These are phyloP conservation scores for Alternaria arbusti DNA, from an alignment of 2,329 filamentous ascomycete genomes.

Conservation along the genomic window DNA sequence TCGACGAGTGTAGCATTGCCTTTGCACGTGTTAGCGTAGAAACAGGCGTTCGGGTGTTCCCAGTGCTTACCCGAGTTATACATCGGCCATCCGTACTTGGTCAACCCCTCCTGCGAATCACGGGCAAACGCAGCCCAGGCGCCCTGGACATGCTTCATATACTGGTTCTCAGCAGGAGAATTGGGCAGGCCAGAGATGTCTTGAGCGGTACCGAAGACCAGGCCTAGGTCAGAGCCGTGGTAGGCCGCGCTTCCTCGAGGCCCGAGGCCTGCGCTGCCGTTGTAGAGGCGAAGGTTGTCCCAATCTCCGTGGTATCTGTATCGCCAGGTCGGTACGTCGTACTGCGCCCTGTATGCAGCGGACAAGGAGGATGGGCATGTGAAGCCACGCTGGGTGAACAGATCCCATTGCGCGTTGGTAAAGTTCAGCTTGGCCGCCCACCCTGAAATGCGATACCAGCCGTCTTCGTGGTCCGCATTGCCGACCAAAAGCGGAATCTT, in stretches of 20 bases:
- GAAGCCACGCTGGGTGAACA: conserved; percentile 32
- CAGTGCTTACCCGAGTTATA: conserved; percentile 22
- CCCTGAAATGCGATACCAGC: conserved; percentile 37
- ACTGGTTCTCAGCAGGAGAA: conserved; percentile 35
- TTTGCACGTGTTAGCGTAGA: background rate
- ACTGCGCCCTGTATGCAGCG: conserved; percentile 27
- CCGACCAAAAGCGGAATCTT: conserved; percentile 33
- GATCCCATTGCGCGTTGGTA: conserved; percentile 30
- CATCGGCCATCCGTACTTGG: conserved; percentile 42
- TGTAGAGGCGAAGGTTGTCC: conserved; percentile 43
- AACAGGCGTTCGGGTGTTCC: background rate
- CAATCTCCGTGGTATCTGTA: conserved; percentile 48
- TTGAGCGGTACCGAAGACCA: conserved; percentile 43
- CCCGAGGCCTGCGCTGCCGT: conserved; percentile 30
- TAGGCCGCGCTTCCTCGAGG: conserved; percentile 44
- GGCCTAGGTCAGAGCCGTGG: conserved; percentile 45
- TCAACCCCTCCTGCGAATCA: conserved; percentile 39
- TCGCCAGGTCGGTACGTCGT: conserved; percentile 44
- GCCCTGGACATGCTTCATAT: conserved; percentile 35
- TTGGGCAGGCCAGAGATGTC: conserved; percentile 31
- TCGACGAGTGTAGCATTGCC: conserved; percentile 27
- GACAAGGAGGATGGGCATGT: conserved; percentile 29
- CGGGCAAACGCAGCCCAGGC: conserved; percentile 44
- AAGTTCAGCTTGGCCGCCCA: conserved; percentile 28
- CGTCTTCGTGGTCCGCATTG: conserved; percentile 33